Evolutionary conservation across 2,329 filamentous ascomycete species (phyloP), one percentile per base, ranked within the genome.

Genomic region (Didymella glomerata): DNA sequence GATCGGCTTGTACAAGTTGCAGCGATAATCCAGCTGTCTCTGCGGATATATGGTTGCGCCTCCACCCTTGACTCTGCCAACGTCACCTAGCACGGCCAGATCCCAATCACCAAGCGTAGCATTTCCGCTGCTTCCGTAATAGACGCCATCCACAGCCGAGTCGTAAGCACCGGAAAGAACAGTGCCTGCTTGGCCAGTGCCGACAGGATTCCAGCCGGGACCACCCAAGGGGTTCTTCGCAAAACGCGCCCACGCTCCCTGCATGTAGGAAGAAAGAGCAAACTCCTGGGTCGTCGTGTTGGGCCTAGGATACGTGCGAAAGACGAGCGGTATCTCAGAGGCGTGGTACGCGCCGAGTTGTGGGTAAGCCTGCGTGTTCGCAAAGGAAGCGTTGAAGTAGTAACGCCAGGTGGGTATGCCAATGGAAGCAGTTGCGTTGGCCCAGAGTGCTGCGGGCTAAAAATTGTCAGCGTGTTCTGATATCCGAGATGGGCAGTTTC

Each of bases 331-430:
- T 2, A 74, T 67, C 47, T 74, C 71, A 0, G 67, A 64, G 0
- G 63, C 51, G 46, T 74, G 71, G 45, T 65, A 73, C 0, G 57
- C 68, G 24, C 69, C 68, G 0, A 63, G 53, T 20, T 60, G 40
- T 2, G 58, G 48, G 27, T 56, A 62, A 2, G 48, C 48, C 40
- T 66, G 68, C 1, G 65, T 66, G 20, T 73, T 73, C 9, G 57
- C 28, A 48, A 73, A 74, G 1, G 67, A 65, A 8, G 72, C 70
- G 55, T 74, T 75, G 62, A 68, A 75, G 57, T 65, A 64, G 49
- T 70, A 72, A 25, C 70, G 67, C 69, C 68, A 73, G 2, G 67
- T 63, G 3, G 69, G 67, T 1, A 70, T 68, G 2, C 68, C 67
- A 4, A 61, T 56, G 0, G 58, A 55, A 2, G 69, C 65, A 3